Evolutionary conservation across 2,329 filamentous ascomycete genomes (phyloP).

Genomic region (Pseudogymnoascus sp.): DNA sequence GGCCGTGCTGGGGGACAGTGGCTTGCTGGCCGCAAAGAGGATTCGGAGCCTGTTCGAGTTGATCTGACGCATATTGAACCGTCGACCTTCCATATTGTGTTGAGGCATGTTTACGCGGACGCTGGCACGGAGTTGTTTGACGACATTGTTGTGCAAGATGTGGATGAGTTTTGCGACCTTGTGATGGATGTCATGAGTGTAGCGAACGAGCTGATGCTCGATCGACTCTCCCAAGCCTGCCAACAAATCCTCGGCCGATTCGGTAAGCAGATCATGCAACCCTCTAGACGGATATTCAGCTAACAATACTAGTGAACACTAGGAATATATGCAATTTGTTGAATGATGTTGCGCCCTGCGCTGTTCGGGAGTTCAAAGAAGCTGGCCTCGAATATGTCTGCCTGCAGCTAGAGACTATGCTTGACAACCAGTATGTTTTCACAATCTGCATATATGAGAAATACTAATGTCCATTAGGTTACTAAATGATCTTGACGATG

Average conservation of each 20-base stretch:
- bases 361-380: conserved; percentile 79
- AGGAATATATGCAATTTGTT: conserved; percentile 81
- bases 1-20: conserved; percentile 82
- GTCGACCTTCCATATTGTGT: conserved; percentile 68
- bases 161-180: conserved; percentile 84
- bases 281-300: conserved; percentile 11
- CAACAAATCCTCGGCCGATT: conserved; percentile 78
- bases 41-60: conserved; percentile 54
- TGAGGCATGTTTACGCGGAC: conserved; percentile 80
- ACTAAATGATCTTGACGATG: conserved; percentile 77
- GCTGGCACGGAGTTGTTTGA: conserved; percentile 76
- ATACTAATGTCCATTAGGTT: conserved; percentile 34
- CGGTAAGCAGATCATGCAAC: conserved; percentile 38
- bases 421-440: conserved; percentile 65
- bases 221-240: conserved; percentile 82
- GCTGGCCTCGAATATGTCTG: conserved; percentile 86
- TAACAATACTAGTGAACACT: conserved; percentile 53
- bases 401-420: conserved; percentile 81
- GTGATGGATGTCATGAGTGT: conserved; percentile 84
- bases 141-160: conserved; percentile 58
- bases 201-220: conserved; percentile 92
- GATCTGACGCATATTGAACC: conserved; percentile 76
- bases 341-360: conserved; percentile 79
- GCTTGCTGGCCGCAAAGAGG: conserved; percentile 63
- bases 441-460: conserved; percentile 18